These are phyloP conservation scores for Penicillium cosmopolitanum DNA, from an alignment of 495 filamentous ascomycete genomes.

Conservation along the genomic window DNA sequence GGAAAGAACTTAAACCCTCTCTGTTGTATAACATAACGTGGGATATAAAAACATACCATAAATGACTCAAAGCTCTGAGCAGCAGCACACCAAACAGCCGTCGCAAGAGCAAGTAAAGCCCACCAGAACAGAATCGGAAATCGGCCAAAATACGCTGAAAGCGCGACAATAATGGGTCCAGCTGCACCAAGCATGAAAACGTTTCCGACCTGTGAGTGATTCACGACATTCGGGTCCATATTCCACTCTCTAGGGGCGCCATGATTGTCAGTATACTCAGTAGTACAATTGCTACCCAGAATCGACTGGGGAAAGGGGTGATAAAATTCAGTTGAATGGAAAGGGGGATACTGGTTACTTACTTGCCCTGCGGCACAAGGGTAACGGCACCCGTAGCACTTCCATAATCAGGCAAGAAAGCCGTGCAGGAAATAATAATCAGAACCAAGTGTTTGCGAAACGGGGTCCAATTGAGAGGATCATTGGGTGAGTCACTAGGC, in stretches of 20 bases:
- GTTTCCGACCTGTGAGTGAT: slow-evolving; percentile 60
- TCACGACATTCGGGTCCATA: slow-evolving; percentile 52
- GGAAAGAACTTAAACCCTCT: too few species aligned
- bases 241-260: slow-evolving; percentile 41
- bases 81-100: slow-evolving; percentile 56
- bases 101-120: slow-evolving; percentile 49
- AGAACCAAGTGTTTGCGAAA: slow-evolving; percentile 58
- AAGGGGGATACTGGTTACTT: slow-evolving; percentile 12
- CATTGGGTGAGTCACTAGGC: slow-evolving; percentile 56
- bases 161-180: slow-evolving; percentile 57
- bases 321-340: not conserved
- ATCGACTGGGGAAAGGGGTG: too few species aligned
- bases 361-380: slow-evolving; percentile 54
- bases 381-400: slow-evolving; percentile 58
- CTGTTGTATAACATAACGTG: too few species aligned
- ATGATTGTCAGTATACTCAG: not conserved
- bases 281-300: too few species aligned
- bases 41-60: slow-evolving; percentile 30
- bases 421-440: slow-evolving; percentile 52
- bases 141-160: slow-evolving; percentile 63
- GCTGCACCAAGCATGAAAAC: slow-evolving; percentile 61
- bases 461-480: slow-evolving; percentile 63
- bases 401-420: slow-evolving; percentile 63
- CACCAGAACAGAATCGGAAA: slow-evolving; percentile 62
- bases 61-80: slow-evolving; percentile 57